Conservation (phyloP, 768 basidiomycete genomes). For the Tulasnella sp. region DNA sequence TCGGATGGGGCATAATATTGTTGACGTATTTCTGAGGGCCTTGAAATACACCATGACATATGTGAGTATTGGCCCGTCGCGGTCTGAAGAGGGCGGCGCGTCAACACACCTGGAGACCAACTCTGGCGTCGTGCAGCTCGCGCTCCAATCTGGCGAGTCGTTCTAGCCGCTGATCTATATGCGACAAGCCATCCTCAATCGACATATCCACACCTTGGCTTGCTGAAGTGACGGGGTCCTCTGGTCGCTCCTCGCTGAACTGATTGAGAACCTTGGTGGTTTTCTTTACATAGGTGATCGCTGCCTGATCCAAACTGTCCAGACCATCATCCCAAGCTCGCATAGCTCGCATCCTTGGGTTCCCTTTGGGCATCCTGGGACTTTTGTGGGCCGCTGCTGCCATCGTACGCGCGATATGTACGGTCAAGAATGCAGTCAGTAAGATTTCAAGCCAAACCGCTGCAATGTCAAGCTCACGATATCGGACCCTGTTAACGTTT, state of each 20-base stretch:
- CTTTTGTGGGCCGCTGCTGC: too few species aligned
- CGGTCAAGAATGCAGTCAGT: too few species aligned
- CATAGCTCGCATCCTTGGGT: not conserved
- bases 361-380: too few species aligned
- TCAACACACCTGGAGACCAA: slow-evolving; percentile 1
- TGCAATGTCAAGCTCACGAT: too few species aligned
- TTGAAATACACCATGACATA: not conserved
- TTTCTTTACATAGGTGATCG: not conserved
- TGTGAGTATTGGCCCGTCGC: not conserved
- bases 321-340: not conserved
- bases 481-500: too few species aligned
- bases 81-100: not conserved
- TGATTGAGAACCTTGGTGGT: not conserved
- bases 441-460: too few species aligned
- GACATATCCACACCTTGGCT: not conserved
- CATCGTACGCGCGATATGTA: too few species aligned
- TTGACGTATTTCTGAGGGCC: slow-evolving; percentile 10
- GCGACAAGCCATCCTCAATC: slow-evolving; percentile 1
- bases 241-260: not conserved
- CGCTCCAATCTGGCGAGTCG: not conserved
- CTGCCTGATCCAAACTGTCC: not conserved
- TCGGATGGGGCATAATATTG: not conserved
- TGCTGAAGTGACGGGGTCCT: not conserved
- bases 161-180: not conserved
- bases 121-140: not conserved